A percentile compares a stretch with the other conserved stretches of the same genome.
phyloP scores from a whole-genome alignment of 306 rosid species.

The Quercus gilva region DNA sequence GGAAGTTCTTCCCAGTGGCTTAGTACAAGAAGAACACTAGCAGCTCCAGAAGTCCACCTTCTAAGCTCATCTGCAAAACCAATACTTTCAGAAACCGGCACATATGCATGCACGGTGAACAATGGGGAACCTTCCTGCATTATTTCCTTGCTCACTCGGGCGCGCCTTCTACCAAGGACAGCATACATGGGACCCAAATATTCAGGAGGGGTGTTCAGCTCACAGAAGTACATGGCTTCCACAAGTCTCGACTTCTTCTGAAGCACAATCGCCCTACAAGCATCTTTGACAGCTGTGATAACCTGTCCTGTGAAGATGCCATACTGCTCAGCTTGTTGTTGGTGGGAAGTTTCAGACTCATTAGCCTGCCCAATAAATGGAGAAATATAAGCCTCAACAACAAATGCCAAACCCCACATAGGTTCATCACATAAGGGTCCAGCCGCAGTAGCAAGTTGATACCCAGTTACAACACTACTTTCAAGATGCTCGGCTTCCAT shows the following conservation, averaged over 20 bases:
- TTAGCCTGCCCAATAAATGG: conserved; percentile 44
- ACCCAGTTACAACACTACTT: conserved; percentile 72
- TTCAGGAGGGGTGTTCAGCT: conserved; percentile 71
- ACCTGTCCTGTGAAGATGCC: conserved; percentile 81
- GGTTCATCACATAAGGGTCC: conserved; percentile 97
- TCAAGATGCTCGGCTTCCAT: conserved; percentile 69
- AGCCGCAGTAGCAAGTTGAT: conserved; percentile 81
- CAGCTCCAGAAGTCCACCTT: conserved; percentile 81
- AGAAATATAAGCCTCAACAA: conserved; percentile 65
- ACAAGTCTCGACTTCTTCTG: conserved; percentile 80
- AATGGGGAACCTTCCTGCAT: conserved; percentile 97
- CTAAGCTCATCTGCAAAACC: conserved; percentile 92
- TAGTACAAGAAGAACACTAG: conserved; percentile 83
- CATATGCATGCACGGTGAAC: conserved; percentile 86
- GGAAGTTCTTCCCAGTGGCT: conserved; percentile 92
- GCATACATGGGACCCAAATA: conserved; percentile 85
- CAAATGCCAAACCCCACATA: conserved; percentile 89
- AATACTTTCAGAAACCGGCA: conserved; percentile 88
- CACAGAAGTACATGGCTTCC: conserved; percentile 95
- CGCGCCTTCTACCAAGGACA: conserved; percentile 82
- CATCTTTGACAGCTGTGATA: conserved; percentile 78
- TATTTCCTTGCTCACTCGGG: conserved; percentile 76
- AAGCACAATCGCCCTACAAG: conserved; percentile 81
- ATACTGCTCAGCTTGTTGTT: conserved; percentile 63
- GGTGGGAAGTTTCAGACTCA: conserved; percentile 48